Percentiles rank a stretch among this genome's conserved stretches.
These are phyloP conservation scores for Taphrina wiesneri DNA, from an alignment of 1,139 yeast species.

Conservation along the genomic window DNA sequence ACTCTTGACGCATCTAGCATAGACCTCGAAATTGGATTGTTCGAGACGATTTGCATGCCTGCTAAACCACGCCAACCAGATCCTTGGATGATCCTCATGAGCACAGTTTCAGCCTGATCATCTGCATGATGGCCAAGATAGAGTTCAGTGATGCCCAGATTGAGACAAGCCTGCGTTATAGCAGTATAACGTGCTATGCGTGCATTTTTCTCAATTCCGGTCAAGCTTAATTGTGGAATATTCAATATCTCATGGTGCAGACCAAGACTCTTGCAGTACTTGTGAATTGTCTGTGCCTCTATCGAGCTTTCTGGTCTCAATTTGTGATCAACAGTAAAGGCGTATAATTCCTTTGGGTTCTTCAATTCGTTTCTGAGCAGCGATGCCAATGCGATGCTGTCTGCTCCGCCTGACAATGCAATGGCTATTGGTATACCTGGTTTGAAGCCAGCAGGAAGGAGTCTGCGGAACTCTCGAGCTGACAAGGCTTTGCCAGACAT, in stretches of 20 bases:
- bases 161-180: conserved; percentile 49
- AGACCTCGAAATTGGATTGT: conserved; percentile 38
- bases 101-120: conserved; percentile 71
- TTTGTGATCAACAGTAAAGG: conserved; percentile 62
- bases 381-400: conserved; percentile 67
- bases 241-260: conserved; percentile 29
- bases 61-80: conserved; percentile 63
- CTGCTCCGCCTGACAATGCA: conserved; percentile 81
- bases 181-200: conserved; percentile 55
- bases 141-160: conserved; percentile 46
- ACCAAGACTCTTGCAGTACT: not conserved
- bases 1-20: conserved; percentile 40
- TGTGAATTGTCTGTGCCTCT: conserved; percentile 53
- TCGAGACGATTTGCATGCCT: conserved; percentile 45
- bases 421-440: conserved; percentile 4
- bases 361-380: conserved; percentile 41
- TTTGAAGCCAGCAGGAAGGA: not conserved
- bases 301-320: conserved; percentile 52
- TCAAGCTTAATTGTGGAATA: not conserved
- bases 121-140: conserved; percentile 68
- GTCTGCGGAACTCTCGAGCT: not conserved
- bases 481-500: conserved; percentile 1
- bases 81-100: conserved; percentile 57
- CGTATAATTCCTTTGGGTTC: conserved; percentile 45
- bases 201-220: conserved; percentile 60